Conservation (phyloP, 345 rosid genomes). For the Bretschneidera sinensis region DNA sequence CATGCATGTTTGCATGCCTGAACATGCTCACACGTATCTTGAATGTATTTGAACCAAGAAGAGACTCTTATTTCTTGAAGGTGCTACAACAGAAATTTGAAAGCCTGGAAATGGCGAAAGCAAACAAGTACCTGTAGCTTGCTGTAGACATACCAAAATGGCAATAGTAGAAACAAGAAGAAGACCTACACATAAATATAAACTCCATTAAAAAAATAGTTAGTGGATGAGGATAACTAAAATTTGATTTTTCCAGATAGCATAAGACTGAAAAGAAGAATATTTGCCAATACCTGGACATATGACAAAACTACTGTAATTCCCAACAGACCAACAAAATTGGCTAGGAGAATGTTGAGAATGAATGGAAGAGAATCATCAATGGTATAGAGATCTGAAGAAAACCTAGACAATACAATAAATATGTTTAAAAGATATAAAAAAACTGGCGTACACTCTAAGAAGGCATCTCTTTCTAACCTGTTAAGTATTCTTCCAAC, state of each 20-base stretch:
- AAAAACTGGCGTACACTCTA: slow-evolving; percentile 12
- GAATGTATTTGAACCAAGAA: no score
- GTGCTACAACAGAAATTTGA: slow-evolving; percentile 4
- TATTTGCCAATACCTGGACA: slow-evolving; percentile 61
- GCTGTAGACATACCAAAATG: slow-evolving; percentile 87
- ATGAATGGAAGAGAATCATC: slow-evolving; percentile 98
- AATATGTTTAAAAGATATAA: slow-evolving; percentile 8
- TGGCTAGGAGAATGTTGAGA: slow-evolving; percentile 88
- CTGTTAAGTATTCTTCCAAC: slow-evolving; percentile 92
- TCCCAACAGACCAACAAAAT: slow-evolving; percentile 84
- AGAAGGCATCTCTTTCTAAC: slow-evolving; percentile 31
- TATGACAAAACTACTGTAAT: slow-evolving; percentile 73
- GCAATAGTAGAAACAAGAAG: slow-evolving; percentile 74
- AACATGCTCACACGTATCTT: no score
- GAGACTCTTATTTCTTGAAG: neutral
- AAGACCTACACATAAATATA: slow-evolving; percentile 46
- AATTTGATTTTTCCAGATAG: slow-evolving; percentile 1
- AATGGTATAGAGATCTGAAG: slow-evolving; percentile 87
- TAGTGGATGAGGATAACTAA: neutral
- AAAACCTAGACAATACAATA: slow-evolving; percentile 47
- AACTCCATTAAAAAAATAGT: slow-evolving; percentile 7
- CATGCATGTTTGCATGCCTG: no score
- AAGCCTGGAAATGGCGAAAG: slow-evolving; percentile 6
- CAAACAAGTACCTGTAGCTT: slow-evolving; percentile 67
- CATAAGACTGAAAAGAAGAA: slow-evolving; percentile 12